Conservation (phyloP, 1,284 basidiomycete species). For the Trametes pubescens region DNA sequence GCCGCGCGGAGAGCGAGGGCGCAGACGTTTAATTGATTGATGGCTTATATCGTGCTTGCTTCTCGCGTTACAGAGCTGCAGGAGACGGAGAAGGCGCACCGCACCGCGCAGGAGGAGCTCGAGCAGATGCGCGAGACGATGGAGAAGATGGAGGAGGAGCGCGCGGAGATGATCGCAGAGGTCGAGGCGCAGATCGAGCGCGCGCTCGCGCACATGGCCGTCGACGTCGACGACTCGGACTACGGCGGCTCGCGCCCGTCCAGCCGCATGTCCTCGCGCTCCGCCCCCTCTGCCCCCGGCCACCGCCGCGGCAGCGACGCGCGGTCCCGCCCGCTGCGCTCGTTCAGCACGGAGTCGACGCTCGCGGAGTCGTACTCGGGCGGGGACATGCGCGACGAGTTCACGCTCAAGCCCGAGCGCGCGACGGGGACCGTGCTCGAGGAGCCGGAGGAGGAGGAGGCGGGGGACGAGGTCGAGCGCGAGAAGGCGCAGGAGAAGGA, state of each 20-base stretch:
- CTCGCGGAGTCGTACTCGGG: slow-evolving; percentile 67
- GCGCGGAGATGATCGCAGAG: slow-evolving; percentile 86
- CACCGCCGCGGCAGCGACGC: slow-evolving; percentile 66
- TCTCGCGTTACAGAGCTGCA: slow-evolving; percentile 57
- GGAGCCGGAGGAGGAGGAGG: slow-evolving; percentile 45
- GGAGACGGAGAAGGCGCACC: slow-evolving; percentile 81
- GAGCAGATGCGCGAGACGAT: slow-evolving; percentile 78
- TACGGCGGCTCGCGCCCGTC: slow-evolving; percentile 61
- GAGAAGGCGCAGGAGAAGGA: slow-evolving; percentile 49
- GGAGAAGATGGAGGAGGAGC: slow-evolving; percentile 86
- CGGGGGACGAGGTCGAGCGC: slow-evolving; percentile 10
- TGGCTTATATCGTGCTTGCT: slow-evolving; percentile 20
- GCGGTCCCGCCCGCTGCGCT: slow-evolving; percentile 53
- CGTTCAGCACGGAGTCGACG: slow-evolving; percentile 78
- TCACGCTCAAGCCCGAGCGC: slow-evolving; percentile 50
- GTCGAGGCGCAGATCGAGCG: slow-evolving; percentile 88
- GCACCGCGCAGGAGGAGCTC: slow-evolving; percentile 72
- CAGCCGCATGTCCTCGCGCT: slow-evolving; percentile 51
- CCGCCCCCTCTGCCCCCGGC: slow-evolving; percentile 50
- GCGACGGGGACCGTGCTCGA: slow-evolving; percentile 62
- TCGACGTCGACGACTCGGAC: slow-evolving; percentile 75
- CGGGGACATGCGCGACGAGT: slow-evolving; percentile 32
- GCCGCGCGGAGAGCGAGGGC: neutral
- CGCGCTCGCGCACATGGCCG: slow-evolving; percentile 83
- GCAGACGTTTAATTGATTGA: slow-evolving; percentile 11